Base-by-base conservation (phyloP, 257 asterid genomes). In the Nyctanthes arbortristis region DNA sequence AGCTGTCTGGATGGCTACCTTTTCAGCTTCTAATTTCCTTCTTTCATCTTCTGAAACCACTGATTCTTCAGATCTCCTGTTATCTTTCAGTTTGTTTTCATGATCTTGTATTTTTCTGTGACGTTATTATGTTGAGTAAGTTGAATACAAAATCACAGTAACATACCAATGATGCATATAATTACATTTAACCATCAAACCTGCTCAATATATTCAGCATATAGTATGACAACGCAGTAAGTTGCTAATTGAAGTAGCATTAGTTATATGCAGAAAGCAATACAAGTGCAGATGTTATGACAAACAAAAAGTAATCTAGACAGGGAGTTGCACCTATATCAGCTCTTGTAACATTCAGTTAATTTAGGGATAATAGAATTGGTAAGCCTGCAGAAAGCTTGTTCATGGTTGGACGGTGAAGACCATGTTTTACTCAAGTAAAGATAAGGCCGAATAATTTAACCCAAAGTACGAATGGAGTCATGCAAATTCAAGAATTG, bases 81-180 rank as follows among this genome's bases (percentile, higher is more conserved):
- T 71, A 40, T 80, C 90, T 56, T 61, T 80, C 73, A 76, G 61
- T 60, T 80, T 56, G 55, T 71, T 78, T 82, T 84, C 89, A 60
- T 83, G 64, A 34, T 87, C 92, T 76, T 87, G 84, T 31, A 84
- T 86, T 74, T 86, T 84, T 66, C 95, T 90, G 87, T 56, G 57
- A 64, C 8, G 39, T 61, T 39, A 62, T 29, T 63, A 61, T 47
- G 29, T 65, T 34, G 7, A 65, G 56, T 58, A 20, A 32, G 24
- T 67, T 20, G 29, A 54, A 22, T 20, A 65, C 28, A 52, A 65
- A 71, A 72, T 4, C 47, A 39, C 30, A 29, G 20, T 34, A 49
- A 20, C n/a, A n/a, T n/a, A n/a, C n/a, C n/a, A n/a, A n/a, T n/a
- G n/a, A n/a, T n/a, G n/a, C n/a, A n/a, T n/a, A 20, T n/a, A 9